These are phyloP conservation scores for Phytophthora ramorum DNA, from an alignment of 352 stramenopile species.

Conservation along the genomic window DNA sequence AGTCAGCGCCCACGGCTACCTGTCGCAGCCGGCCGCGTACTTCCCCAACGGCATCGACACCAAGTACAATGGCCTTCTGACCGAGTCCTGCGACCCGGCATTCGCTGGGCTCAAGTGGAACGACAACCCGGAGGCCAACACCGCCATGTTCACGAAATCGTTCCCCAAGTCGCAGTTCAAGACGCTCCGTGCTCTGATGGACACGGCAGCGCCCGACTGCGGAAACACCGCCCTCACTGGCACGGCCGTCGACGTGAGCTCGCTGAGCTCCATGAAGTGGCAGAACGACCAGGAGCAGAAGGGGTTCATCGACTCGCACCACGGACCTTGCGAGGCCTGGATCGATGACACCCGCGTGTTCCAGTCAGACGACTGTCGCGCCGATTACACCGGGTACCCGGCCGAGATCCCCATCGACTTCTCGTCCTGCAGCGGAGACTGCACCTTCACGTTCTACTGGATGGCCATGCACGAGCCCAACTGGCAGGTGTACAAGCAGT, in stretches of 20 bases:
- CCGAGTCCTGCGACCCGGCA: slow-evolving; percentile 26
- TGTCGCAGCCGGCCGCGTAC: slow-evolving; percentile 38
- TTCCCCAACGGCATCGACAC: slow-evolving; percentile 42
- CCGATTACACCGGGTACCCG: slow-evolving; percentile 46
- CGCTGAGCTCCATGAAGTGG: slow-evolving; percentile 48
- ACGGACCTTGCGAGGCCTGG: slow-evolving; percentile 58
- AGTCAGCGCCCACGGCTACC: slow-evolving; percentile 47
- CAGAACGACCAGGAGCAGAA: slow-evolving; percentile 51
- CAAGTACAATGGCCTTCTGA: slow-evolving; percentile 34
- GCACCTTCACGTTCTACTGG: slow-evolving; percentile 70
- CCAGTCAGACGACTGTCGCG: slow-evolving; percentile 48
- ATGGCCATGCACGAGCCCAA: slow-evolving; percentile 54
- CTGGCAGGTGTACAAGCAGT: slow-evolving; percentile 71
- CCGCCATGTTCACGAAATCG: slow-evolving; percentile 34
- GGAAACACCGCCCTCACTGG: slow-evolving; percentile 24
- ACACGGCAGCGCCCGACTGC: slow-evolving; percentile 36
- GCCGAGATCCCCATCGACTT: slow-evolving; percentile 62
- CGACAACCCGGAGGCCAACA: slow-evolving; percentile 33
- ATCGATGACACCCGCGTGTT: slow-evolving; percentile 51
- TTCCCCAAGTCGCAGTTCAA: slow-evolving; percentile 43
- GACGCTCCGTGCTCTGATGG: slow-evolving; percentile 44
- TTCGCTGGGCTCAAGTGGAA: slow-evolving; percentile 43
- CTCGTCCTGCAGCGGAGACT: slow-evolving; percentile 53
- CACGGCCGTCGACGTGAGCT: slow-evolving; percentile 41
- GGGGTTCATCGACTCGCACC: slow-evolving; percentile 55